Conservation (phyloP, 2,329 filamentous ascomycete genomes). For the Aspergillus vadensis region DNA sequence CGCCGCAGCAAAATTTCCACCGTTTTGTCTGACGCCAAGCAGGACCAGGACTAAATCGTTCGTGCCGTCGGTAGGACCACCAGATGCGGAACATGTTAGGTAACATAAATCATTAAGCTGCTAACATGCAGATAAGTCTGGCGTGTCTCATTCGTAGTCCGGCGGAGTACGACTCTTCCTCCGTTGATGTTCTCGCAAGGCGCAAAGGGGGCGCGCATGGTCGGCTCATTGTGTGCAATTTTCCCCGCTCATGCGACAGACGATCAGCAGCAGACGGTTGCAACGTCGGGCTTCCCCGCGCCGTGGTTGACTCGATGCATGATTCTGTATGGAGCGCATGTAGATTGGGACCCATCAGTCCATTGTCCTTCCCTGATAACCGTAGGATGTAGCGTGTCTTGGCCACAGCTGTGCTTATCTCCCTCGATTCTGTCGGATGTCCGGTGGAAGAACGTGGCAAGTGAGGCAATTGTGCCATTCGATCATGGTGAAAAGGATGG, state of each 20-base stretch:
- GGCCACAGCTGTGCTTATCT: neutral
- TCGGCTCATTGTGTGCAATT: neutral
- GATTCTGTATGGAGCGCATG: neutral
- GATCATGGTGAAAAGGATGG: neutral
- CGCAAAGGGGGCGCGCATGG: neutral
- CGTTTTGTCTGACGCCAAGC: neutral
- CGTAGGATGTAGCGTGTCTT: neutral
- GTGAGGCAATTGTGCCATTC: neutral
- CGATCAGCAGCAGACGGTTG: conserved; percentile 6
- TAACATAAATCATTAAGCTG: conserved; percentile 21
- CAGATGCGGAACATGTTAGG: conserved; percentile 24
- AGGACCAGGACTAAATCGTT: conserved; percentile 1
- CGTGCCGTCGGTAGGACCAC: conserved; percentile 17
- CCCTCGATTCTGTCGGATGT: neutral
- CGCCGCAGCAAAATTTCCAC: neutral
- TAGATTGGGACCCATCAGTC: neutral
- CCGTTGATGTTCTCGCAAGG: conserved; percentile 3
- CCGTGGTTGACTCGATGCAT: neutral
- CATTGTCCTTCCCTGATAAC: neutral
- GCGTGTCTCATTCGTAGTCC: conserved; percentile 16
- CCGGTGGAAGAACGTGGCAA: neutral
- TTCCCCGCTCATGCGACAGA: conserved; percentile 10
- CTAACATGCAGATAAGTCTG: conserved; percentile 22
- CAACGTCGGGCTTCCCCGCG: conserved; percentile 19
- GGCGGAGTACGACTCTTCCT: conserved; percentile 7